Base-by-base conservation (phyloP, 441 rosid species). In the Pelargonium australe region DNA sequence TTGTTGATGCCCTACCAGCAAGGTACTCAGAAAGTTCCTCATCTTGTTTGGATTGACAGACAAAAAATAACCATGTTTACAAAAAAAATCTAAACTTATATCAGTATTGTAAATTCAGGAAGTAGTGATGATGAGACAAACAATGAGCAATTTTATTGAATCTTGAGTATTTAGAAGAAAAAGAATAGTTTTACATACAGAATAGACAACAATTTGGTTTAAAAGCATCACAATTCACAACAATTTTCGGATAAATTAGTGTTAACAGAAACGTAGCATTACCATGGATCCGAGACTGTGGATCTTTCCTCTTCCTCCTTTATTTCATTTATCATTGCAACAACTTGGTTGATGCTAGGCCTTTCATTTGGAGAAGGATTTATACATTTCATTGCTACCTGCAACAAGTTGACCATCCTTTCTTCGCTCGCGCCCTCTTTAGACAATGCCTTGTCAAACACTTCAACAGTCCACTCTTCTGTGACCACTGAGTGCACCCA, bases 241-340 rank as follows among this genome's bases (percentile, higher is more conserved):
- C 7, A 14, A n/a, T 53, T 53, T 53, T 7, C 49, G 6, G 49
- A 53, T 14, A 1, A 16, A 53, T 13, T 53, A 14, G 60, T 2
- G 31, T 25, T 1, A 25, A 25, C 7, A 53, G 6, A n/a, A n/a
- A 1, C 2, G 7, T 23, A 34, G 6, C 13, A 5, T 45, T n/a
- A 41, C 80, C 72, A 79, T 12, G 72, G 67, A 45, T 79, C 83
- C 5, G 78, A 75, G 78, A 57, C 53, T 12, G 64, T 57, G 8
- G 85, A 84, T 74, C 84, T 82, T 40, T 83, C 87, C 45, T 83
- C 85, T 65, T 87, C 92, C 65, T 77, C 85, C 67, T 80, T 83
- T 13, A 84, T 65, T 3, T 67, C 68, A 12, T 76, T 70, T n/a
- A 87, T 75, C 83, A 82, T 74, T 2, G 11, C 20, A 25, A 75